Percentiles rank a stretch among this genome's conserved stretches.
Conservation (phyloP, 306 rosid genomes). For the Castanea crenata region DNA sequence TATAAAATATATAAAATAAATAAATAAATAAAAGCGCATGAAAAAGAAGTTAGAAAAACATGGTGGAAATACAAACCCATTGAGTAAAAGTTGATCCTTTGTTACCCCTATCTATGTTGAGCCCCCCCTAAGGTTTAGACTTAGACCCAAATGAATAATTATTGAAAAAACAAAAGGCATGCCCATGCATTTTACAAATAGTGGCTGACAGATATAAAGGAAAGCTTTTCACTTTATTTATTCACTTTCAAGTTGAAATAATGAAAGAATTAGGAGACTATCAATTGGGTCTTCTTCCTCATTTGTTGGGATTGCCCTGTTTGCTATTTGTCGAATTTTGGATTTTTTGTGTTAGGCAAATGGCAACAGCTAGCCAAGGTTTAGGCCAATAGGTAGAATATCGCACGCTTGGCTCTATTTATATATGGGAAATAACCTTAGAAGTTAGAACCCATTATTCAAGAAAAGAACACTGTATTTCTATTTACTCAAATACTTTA, state of each 20-base stretch:
- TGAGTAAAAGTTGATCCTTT: too few relatives aligned
- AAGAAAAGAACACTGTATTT: conserved; percentile 2
- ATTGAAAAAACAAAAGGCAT: too few relatives aligned
- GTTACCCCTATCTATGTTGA: too few relatives aligned
- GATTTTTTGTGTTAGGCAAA: not conserved
- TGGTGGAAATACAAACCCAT: not conserved
- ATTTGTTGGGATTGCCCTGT: not conserved
- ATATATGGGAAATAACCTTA: too few relatives aligned
- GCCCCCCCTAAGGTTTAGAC: too few relatives aligned
- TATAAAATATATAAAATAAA: not conserved
- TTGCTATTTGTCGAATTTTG: not conserved
- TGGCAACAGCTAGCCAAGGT: not conserved
- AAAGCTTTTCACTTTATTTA: not conserved
- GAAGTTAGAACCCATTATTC: not conserved
- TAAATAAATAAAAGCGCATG: not conserved
- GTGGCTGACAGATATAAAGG: conserved; percentile 15
- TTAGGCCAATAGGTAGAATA: not conserved
- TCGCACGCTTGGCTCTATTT: not conserved
- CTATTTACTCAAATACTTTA: not conserved
- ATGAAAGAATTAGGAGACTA: not conserved
- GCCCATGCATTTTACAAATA: too few relatives aligned
- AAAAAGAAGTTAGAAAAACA: not conserved
- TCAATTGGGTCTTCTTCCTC: not conserved
- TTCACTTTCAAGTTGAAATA: not conserved
- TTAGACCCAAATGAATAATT: too few relatives aligned